These are phyloP conservation scores for Coelastrella sp. DNA, from an alignment of 139 green algal species.

Conservation along the genomic window DNA sequence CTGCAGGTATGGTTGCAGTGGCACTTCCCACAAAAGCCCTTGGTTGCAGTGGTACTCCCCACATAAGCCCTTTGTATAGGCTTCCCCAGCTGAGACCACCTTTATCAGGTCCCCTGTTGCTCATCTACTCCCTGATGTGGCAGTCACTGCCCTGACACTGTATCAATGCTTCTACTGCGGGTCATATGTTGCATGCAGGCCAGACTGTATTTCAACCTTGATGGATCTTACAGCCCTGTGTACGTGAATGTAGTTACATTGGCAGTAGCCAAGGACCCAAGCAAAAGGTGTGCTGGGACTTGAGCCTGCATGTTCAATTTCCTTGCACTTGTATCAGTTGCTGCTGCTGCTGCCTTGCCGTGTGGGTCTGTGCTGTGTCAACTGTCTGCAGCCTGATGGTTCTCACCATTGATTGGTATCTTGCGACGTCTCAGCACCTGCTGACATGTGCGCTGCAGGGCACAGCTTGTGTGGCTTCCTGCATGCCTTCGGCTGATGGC, in stretches of 20 bases:
- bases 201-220: conserved; percentile 50
- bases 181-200: conserved; percentile 2
- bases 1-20: not conserved
- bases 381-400: no score
- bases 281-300: not conserved
- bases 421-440: no score
- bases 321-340: not conserved
- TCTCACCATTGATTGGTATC: no score
- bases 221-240: conserved; percentile 6
- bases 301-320: not conserved
- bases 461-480: conserved; percentile 36
- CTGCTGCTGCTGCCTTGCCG: not conserved
- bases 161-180: no score
- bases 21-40: no score
- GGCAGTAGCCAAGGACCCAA: not conserved
- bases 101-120: no score
- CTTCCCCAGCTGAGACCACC: no score
- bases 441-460: not conserved
- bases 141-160: no score
- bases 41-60: no score
- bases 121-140: no score
- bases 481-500: conserved; percentile 24
- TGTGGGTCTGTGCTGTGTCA: no score
- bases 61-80: no score
- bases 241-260: conserved; percentile 25